Evolutionary conservation across 1,284 basidiomycete species (phyloP), one percentile per base, ranked within the genome.

Genomic region (Sporisorium reilianum): DNA sequence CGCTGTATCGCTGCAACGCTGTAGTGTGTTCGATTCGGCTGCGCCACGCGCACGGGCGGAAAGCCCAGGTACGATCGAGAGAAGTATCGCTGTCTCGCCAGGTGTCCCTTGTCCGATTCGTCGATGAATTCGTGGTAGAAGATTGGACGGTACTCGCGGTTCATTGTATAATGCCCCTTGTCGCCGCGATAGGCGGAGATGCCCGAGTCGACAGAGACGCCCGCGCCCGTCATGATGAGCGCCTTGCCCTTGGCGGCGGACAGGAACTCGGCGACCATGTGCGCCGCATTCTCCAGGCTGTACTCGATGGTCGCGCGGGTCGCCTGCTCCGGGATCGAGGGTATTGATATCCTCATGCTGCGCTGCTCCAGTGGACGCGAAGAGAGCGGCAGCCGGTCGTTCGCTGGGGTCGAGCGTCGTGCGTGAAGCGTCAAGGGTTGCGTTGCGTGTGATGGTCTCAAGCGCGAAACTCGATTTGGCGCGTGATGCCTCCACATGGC

Each of bases 121-220:
- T 80, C 68, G 45, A 69, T 63, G 34, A 84, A 85, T 62, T 82
- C 81, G 53, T 83, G 81, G 54, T 75, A 84, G 52, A 80, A 85
- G 60, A 85, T 85, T 2, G 84, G 84, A 2, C 83, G 56, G 50
- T 83, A 84, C 50, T 77, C 78, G 64, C 84, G 78, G 5, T n/a
- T n/a, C n/a, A 81, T 69, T 12, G 64, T 66, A 53, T 84, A 84
- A 42, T 82, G 80, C 0, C 83, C 83, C 28, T 78, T 69, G 23
- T 69, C 69, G 10, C 83, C 83, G 6, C 84, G 75, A 59, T 85
- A 85, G 11, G 83, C 79, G n/a, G 78, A 71, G 38, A 85, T 84
- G 10, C 82, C 83, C 25, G 77, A 80, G 56, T 82, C 84, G 11
- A 85, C 84, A 14, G 77, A 80, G 4, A 80, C 76, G 9, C 84